phyloP scores from a whole-genome alignment of 1,139 yeast species.

The Kluyveromyces sp. region DNA sequence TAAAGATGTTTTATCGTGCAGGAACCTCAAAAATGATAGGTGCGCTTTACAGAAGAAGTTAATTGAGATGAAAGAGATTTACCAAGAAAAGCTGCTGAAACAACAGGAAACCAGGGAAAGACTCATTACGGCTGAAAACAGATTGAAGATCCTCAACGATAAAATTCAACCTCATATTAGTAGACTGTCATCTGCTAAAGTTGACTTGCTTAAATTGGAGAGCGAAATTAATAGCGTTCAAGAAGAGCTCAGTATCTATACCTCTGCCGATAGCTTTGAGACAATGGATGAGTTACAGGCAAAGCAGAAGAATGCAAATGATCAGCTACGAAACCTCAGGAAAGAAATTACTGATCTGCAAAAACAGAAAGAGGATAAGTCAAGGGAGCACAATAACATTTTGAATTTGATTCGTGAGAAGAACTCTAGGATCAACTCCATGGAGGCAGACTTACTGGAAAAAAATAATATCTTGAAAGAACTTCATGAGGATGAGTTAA shows the following conservation, averaged over 20 bases:
- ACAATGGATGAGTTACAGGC: constrained; percentile 47
- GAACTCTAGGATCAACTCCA: constrained; percentile 46
- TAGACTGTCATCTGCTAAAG: constrained; percentile 16
- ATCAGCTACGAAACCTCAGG: constrained; percentile 42
- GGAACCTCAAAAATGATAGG: not conserved
- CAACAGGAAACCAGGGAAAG: constrained; percentile 21
- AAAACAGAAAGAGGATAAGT: constrained; percentile 44
- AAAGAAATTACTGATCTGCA: constrained; percentile 38
- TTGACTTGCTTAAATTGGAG: constrained; percentile 32
- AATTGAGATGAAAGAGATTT: not conserved
- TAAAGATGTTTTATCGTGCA: constrained; percentile 13
- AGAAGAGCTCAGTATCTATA: constrained; percentile 32
- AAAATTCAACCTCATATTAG: constrained; percentile 21
- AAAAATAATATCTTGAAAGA: constrained; percentile 33
- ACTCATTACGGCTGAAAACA: constrained; percentile 22
- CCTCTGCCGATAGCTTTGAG: constrained; percentile 17
- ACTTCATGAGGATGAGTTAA: constrained; percentile 30
- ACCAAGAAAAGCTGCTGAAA: not conserved
- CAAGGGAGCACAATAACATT: constrained; percentile 43
- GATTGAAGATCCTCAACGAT: constrained; percentile 17
- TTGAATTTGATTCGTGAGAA: constrained; percentile 53
- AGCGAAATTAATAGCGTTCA: constrained; percentile 36
- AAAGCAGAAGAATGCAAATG: constrained; percentile 39
- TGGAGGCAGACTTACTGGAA: constrained; percentile 47
- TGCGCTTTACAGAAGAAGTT: not conserved